A percentile compares a stretch with the other conserved stretches of the same genome.
Evolutionary conservation across 2,329 filamentous ascomycete genomes (phyloP).

Genomic region (Cryphonectria parasitica): DNA sequence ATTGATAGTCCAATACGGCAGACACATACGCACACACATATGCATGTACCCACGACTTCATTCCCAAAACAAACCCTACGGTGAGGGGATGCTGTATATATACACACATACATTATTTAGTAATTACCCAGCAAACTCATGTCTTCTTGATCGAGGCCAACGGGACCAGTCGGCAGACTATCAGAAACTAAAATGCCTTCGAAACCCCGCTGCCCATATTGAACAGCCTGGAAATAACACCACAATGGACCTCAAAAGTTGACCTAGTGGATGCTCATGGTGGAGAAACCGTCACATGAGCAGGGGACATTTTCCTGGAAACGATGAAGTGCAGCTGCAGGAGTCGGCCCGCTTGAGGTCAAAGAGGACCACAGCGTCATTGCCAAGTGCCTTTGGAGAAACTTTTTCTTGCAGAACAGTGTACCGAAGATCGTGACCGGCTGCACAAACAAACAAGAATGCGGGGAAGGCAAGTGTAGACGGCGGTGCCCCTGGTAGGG

Average conservation of each 20-base stretch:
- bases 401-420: background rate
- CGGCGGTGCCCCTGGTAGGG: background rate
- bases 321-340: background rate
- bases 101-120: background rate
- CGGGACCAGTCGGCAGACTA: background rate
- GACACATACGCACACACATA: background rate
- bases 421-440: background rate
- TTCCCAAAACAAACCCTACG: background rate
- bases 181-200: background rate
- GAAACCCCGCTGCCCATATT: background rate
- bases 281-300: constrained; percentile 9
- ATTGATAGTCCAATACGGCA: background rate
- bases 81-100: background rate
- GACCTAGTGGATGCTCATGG: background rate
- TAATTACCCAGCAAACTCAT: background rate
- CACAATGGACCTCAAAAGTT: background rate
- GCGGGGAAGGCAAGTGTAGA: background rate
- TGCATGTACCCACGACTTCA: background rate
- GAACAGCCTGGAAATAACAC: background rate
- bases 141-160: background rate
- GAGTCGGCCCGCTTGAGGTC: background rate
- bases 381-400: background rate
- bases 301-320: background rate
- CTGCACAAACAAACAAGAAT: background rate
- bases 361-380: constrained; percentile 5